Evolutionary conservation across 2,329 filamentous ascomycete species (phyloP).

Genomic region (Paraphoma sp.): DNA sequence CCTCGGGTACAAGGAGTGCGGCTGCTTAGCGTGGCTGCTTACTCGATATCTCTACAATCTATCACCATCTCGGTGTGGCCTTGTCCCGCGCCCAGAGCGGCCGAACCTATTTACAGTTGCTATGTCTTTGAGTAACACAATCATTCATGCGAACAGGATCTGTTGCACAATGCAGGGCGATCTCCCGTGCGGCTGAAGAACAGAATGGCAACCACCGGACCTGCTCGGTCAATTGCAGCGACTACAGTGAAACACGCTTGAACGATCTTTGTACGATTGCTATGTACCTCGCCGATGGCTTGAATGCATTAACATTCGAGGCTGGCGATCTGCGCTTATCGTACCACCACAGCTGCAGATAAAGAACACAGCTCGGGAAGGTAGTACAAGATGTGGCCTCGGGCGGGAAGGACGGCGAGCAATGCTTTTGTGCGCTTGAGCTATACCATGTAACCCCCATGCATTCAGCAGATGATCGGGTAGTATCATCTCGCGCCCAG

Average conservation of each 20-base stretch:
- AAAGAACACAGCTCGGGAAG: conserved; percentile 1
- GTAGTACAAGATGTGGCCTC: conserved; percentile 6
- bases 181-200: conserved; percentile 26
- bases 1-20: neutral
- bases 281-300: neutral
- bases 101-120: too few relatives aligned
- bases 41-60: neutral
- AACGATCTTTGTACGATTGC: neutral
- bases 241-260: too few relatives aligned
- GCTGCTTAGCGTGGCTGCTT: conserved; percentile 7
- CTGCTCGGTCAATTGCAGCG: conserved; percentile 3
- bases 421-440: conserved; percentile 4
- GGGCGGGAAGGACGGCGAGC: neutral
- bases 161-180: conserved; percentile 17
- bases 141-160: neutral
- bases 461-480: conserved; percentile 2
- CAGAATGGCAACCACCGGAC: conserved; percentile 12
- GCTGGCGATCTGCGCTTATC: neutral
- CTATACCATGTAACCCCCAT: conserved; percentile 11
- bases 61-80: neutral
- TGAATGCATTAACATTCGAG: neutral
- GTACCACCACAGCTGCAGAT: conserved; percentile 1
- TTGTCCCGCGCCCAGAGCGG: neutral
- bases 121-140: neutral
- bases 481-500: conserved; percentile 76